These are phyloP conservation scores for Pontederia paniculata DNA, from an alignment of 176 grass and related monocot genomes.

Conservation along the genomic window DNA sequence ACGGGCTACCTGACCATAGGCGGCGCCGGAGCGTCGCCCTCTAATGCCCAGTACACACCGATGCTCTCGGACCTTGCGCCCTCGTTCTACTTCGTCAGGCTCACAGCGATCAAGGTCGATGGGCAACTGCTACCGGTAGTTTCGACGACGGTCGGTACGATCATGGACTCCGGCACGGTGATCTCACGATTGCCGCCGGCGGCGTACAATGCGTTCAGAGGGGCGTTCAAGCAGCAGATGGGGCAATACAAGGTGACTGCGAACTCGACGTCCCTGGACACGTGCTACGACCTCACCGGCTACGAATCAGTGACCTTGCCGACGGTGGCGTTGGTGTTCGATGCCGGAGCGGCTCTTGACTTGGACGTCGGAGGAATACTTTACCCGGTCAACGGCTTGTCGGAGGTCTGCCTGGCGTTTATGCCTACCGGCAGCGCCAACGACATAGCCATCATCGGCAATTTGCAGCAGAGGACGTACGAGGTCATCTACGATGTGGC, in stretches of 20 bases:
- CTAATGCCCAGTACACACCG: conserved; percentile 13
- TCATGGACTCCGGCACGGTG: conserved; percentile 43
- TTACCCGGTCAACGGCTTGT: no score
- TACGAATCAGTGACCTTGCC: conserved; percentile 12
- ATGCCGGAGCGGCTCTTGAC: conserved; percentile 9
- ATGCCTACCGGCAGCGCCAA: neutral
- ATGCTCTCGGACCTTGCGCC: neutral
- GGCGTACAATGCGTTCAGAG: conserved; percentile 21
- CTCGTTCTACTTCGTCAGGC: conserved; percentile 20
- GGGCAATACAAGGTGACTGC: conserved; percentile 11
- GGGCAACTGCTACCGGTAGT: conserved; percentile 1
- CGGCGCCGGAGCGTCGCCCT: neutral
- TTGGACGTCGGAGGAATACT: conserved; percentile 11
- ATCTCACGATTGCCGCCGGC: conserved; percentile 23
- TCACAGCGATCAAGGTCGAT: conserved; percentile 23
- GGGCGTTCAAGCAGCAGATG: conserved; percentile 26
- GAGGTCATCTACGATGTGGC: conserved; percentile 3
- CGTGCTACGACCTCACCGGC: conserved; percentile 39
- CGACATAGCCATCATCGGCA: conserved; percentile 2
- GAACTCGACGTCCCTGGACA: neutral
- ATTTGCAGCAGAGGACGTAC: conserved; percentile 14
- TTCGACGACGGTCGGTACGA: neutral
- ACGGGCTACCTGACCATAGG: conserved; percentile 30
- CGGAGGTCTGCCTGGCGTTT: conserved; percentile 1
- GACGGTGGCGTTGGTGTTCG: conserved; percentile 15